These are phyloP conservation scores for Eleusine coracana DNA, from an alignment of 176 grass and related monocot genomes.

Conservation along the genomic window DNA sequence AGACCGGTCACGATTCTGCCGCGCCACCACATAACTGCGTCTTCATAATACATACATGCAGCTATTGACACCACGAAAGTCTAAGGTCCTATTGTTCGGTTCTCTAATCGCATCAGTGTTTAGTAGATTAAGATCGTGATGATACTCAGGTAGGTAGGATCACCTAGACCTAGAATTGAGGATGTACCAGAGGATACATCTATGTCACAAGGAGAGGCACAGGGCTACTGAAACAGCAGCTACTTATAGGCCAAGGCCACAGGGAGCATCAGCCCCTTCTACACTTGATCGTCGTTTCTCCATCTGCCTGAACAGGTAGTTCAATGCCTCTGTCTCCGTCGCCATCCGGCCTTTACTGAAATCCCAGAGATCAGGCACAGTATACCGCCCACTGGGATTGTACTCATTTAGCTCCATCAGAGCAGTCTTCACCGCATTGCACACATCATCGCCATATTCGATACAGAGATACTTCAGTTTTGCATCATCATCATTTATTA, in stretches of 20 bases:
- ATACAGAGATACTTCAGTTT: slow-evolving; percentile 66
- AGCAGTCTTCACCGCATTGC: slow-evolving; percentile 79
- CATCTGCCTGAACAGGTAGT: slow-evolving; percentile 58
- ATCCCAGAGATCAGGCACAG: slow-evolving; percentile 75
- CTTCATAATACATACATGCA: background rate
- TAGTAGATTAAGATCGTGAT: background rate
- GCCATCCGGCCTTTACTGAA: slow-evolving; percentile 71
- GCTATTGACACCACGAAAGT: background rate
- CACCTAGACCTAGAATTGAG: background rate
- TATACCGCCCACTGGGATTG: slow-evolving; percentile 75
- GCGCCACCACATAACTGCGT: slow-evolving; percentile 23
- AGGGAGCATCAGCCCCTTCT: slow-evolving; percentile 8
- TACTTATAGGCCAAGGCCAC: background rate
- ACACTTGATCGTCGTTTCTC: slow-evolving; percentile 39
- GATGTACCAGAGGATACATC: background rate
- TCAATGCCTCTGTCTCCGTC: slow-evolving; percentile 72
- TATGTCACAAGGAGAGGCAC: background rate
- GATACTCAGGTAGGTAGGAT: background rate
- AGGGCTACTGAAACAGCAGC: background rate
- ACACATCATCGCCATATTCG: slow-evolving; percentile 75
- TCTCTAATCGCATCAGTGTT: slow-evolving; percentile 8
- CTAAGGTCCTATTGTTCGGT: background rate
- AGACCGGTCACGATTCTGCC: background rate
- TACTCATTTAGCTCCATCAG: slow-evolving; percentile 82
- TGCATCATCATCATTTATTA: slow-evolving; percentile 68